Percentiles rank a stretch among this genome's conserved stretches.
phyloP scores from a whole-genome alignment of 192 early-diverging fungal genomes.

The Mortierella alpina region DNA sequence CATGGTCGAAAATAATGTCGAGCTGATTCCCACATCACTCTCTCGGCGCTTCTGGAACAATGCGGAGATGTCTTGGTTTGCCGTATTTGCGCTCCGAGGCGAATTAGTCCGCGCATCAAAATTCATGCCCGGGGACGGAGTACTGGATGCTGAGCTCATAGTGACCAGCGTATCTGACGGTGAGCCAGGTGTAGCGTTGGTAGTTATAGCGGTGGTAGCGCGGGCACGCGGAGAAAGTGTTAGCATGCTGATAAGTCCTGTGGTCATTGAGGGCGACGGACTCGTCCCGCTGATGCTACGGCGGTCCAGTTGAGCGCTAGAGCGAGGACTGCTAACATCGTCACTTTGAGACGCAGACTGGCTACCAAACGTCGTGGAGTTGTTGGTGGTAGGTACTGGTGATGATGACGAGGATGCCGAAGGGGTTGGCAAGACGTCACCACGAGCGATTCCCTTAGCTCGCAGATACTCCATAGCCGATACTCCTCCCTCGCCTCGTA shows the following conservation, averaged over 20 bases:
- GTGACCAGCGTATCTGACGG: not conserved
- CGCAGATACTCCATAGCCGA: conserved; percentile 38
- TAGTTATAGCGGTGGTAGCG: not conserved
- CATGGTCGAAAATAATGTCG: conserved; percentile 19
- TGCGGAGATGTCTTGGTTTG: conserved; percentile 22
- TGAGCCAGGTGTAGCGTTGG: not conserved
- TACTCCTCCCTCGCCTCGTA: conserved; percentile 25
- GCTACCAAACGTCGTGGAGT: not conserved
- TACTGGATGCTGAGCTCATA: not conserved
- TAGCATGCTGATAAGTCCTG: not conserved
- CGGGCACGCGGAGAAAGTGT: conserved; percentile 12
- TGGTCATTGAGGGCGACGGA: conserved; percentile 10
- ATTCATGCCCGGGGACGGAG: not conserved
- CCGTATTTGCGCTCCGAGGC: not conserved
- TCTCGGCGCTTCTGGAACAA: conserved; percentile 37
- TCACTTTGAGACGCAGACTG: not conserved
- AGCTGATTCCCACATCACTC: conserved; percentile 26
- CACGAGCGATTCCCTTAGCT: conserved; percentile 22
- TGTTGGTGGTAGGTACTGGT: not conserved
- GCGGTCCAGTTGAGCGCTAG: conserved; percentile 8
- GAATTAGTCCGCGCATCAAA: too few relatives aligned
- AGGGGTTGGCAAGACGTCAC: not conserved
- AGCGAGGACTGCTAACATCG: not conserved
- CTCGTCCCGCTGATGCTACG: not conserved
- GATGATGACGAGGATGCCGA: not conserved